These are phyloP conservation scores for Apophysomyces sp. DNA, from an alignment of 371 early-diverging fungal species.

Conservation along the genomic window DNA sequence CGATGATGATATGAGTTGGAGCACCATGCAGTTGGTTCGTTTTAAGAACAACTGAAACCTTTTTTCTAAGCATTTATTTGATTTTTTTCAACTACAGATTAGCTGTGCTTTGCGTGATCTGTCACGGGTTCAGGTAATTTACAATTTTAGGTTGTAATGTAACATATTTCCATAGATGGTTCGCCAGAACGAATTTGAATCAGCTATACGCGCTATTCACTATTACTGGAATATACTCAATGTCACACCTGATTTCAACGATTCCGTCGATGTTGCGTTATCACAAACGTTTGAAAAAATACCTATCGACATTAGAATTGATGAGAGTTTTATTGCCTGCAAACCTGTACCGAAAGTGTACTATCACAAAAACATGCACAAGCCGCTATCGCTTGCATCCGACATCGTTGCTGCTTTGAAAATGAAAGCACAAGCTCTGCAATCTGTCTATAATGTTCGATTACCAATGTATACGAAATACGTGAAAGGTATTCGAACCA, in stretches of 20 bases:
- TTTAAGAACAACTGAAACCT: neutral
- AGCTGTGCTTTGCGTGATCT: constrained; percentile 28
- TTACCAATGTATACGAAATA: constrained; percentile 13
- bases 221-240: constrained; percentile 21
- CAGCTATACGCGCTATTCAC: constrained; percentile 12
- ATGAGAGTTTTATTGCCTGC: neutral
- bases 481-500: constrained; percentile 13
- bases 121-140: constrained; percentile 16
- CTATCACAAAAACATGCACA: constrained; percentile 1
- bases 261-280: constrained; percentile 10
- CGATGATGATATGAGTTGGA: constrained; percentile 21
- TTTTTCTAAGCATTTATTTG: neutral
- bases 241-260: constrained; percentile 1
- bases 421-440: constrained; percentile 5
- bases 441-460: constrained; percentile 7
- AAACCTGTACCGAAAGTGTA: neutral
- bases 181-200: constrained; percentile 14
- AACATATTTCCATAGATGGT: constrained; percentile 6
- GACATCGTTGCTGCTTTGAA: neutral
- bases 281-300: neutral
- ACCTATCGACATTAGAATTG: neutral
- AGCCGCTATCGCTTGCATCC: neutral
- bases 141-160: neutral
- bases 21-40: constrained; percentile 20
- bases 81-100: constrained; percentile 8